Evolutionary conservation across 225 moss, liverwort and hornwort species (phyloP).

Genomic region (Straminergon stramineum): DNA sequence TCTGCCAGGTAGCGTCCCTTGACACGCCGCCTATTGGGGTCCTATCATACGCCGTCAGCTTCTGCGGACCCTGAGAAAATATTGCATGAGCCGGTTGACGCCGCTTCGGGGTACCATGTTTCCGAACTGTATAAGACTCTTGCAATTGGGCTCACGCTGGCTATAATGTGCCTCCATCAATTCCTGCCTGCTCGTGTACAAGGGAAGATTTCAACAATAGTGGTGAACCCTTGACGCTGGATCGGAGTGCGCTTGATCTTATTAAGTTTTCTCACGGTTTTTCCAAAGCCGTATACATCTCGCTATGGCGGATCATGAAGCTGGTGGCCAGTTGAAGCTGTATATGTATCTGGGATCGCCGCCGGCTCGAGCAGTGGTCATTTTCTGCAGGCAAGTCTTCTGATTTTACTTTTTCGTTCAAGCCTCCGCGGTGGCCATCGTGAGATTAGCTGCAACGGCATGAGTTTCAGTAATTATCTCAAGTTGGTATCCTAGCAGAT

Average conservation of each 20-base stretch:
- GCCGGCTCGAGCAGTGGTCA: constrained; percentile 15
- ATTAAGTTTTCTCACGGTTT: neutral
- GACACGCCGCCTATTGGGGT: neutral
- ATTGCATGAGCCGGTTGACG: neutral
- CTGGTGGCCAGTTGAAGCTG: neutral
- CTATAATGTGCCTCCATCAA: neutral
- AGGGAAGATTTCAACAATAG: no score
- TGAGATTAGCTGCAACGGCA: neutral
- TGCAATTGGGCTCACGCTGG: neutral
- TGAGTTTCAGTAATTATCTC: neutral
- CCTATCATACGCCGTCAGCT: neutral
- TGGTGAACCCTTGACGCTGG: neutral
- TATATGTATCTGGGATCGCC: constrained; percentile 5
- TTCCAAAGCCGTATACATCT: neutral
- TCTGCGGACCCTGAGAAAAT: neutral
- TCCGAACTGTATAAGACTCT: neutral
- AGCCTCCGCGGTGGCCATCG: neutral
- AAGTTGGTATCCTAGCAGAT: neutral
- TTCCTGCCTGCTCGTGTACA: neutral
- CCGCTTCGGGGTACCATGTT: neutral
- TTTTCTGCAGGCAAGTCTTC: constrained; percentile 8
- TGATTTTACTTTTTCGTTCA: neutral
- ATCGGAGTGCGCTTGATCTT: neutral
- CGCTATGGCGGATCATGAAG: neutral
- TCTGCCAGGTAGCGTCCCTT: neutral